These are phyloP conservation scores for Isatis tinctoria DNA, from an alignment of 345 rosid genomes.

Conservation along the genomic window DNA sequence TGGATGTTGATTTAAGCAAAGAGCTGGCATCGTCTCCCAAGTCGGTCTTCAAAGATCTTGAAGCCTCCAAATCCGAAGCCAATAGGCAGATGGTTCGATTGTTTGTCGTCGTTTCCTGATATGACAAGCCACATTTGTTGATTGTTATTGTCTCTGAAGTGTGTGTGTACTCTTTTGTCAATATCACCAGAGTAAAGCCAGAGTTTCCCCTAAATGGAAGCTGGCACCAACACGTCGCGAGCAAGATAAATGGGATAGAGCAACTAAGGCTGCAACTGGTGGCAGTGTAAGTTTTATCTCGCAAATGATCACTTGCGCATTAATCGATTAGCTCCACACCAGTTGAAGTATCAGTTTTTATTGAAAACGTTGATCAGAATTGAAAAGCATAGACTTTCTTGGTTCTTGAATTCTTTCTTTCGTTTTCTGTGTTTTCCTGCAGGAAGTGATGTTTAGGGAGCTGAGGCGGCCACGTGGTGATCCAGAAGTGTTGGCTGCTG, in stretches of 20 bases:
- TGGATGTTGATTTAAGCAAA: constrained; percentile 86
- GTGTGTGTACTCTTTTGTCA: background rate
- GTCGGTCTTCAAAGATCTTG: constrained; percentile 21
- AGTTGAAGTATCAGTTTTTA: background rate
- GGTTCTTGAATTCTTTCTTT: constrained; percentile 13
- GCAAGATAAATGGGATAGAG: constrained; percentile 93
- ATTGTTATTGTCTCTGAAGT: constrained; percentile 11
- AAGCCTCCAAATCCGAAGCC: constrained; percentile 37
- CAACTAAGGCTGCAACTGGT: constrained; percentile 78
- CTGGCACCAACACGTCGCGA: constrained; percentile 77
- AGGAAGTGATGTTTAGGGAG: constrained; percentile 75
- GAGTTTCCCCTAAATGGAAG: constrained; percentile 50
- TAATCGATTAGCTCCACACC: background rate
- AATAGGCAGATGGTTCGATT: constrained; percentile 23
- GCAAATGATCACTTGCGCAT: background rate
- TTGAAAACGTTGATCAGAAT: background rate
- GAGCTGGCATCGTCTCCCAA: constrained; percentile 57
- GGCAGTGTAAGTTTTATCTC: constrained; percentile 62
- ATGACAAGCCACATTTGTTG: background rate
- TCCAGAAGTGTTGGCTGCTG: constrained; percentile 70
- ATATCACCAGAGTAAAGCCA: constrained; percentile 33
- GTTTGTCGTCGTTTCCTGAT: background rate
- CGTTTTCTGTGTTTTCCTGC: constrained; percentile 1
- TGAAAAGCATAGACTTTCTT: background rate
- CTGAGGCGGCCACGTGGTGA: constrained; percentile 64